Evolutionary conservation across 75 land plant genomes (phyloP).

Genomic region (Pinus albicaulis): DNA sequence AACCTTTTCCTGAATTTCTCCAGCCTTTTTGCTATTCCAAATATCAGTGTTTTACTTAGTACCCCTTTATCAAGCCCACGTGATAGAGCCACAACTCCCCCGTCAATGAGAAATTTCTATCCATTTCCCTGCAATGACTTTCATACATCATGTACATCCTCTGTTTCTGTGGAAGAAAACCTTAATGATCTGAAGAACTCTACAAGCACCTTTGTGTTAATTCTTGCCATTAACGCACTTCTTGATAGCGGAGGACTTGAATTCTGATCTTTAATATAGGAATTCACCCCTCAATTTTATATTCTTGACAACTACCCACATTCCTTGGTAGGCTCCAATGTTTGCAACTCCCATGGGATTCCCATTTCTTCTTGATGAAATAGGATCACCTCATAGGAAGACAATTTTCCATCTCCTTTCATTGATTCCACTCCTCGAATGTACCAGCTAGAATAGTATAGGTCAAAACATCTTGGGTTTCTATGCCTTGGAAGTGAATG

Average conservation of each 20-base stretch:
- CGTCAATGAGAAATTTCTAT: conserved; percentile 56
- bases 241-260: conserved; percentile 42
- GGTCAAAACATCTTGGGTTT: conserved; percentile 84
- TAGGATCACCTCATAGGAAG: conserved; percentile 86
- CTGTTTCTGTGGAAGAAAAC: not conserved
- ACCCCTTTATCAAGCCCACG: conserved; percentile 83
- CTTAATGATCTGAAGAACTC: not conserved
- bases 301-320: conserved; percentile 96
- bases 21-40: conserved; percentile 78
- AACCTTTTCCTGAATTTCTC: conserved; percentile 45
- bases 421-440: conserved; percentile 88
- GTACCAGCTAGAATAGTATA: conserved; percentile 85
- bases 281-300: conserved; percentile 76
- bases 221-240: conserved; percentile 56
- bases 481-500: conserved; percentile 49
- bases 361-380: conserved; percentile 98
- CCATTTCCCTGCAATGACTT: conserved; percentile 22
- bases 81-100: conserved; percentile 85
- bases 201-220: conserved; percentile 50
- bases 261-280: conserved; percentile 59
- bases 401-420: conserved; percentile 74
- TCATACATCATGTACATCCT: conserved; percentile 6
- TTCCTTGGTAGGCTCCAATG: conserved; percentile 85
- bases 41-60: too few species aligned
- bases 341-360: conserved; percentile 90